Evolutionary conservation across 2,329 filamentous ascomycete species (phyloP), one percentile per base, ranked within the genome.

Genomic region (Teratosphaeria gauchensis): DNA sequence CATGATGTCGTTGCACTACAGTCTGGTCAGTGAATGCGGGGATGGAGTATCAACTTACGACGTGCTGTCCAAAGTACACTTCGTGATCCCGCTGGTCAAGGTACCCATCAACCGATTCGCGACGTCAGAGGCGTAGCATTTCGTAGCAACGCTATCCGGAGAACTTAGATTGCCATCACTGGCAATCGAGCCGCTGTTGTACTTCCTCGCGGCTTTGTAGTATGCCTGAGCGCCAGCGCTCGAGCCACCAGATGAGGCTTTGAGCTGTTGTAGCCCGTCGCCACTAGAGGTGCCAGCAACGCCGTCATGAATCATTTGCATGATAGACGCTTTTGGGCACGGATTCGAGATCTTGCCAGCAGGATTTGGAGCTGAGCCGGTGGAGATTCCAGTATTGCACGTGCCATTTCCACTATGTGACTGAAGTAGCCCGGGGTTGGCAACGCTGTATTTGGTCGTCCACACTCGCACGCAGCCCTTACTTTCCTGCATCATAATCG

Each of bases 71-170:
- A 48, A 19, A 48, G 21, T 56, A 38, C 35, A 48, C 7, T 12
- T 38, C 24, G 38, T 30, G 11, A 28, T 4, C 19, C 28, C 55
- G 4, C 4, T 38, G 2, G 21, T 56, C 21, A 51, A 16, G 11
- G 12, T 48, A 28, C 56, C 56, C 6, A 28, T 53, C 19, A 53
- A 42, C 12, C 56, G 56, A 64, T 80, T 80, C 48, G 80, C 80
- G 62, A 82, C 71, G 61, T 82, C 80, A 16, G 70, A 74, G 9
- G 75, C 71, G 64, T 83, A 83, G 71, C 78, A 81, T 61, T 75
- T 73, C 16, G 78, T 80, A 28, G 73, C 75, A n/a, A 48, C 42
- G 16, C 42, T 42, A 65, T 78, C 72, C 35, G 75, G 77, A 32
- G 77, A 71, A 54, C 75, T 75, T 11, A 71, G 48, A 52, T 67